Percentiles rank a stretch among this genome's conserved stretches.
phyloP scores from a whole-genome alignment of 148 eudicot genomes.

The Silene latifolia region DNA sequence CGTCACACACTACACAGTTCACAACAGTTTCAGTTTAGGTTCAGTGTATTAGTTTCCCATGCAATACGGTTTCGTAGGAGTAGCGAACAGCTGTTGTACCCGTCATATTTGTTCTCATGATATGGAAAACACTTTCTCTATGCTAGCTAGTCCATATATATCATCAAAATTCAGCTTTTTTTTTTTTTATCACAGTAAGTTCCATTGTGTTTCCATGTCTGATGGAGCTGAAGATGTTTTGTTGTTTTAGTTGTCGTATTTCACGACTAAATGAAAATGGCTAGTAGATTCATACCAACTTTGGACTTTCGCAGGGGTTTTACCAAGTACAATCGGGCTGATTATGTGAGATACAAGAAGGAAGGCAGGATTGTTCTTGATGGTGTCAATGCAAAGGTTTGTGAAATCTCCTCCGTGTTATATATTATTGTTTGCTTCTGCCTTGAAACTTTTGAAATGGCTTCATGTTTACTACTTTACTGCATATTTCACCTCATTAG shows the following conservation, averaged over 20 bases:
- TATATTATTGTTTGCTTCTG: not conserved
- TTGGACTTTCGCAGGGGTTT: conserved; percentile 29
- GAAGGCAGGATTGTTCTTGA: conserved; percentile 32
- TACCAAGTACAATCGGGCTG: conserved; percentile 32
- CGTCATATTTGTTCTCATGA: no score
- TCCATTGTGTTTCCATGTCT: not conserved
- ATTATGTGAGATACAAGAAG: conserved; percentile 30
- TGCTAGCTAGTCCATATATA: not conserved
- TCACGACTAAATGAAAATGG: not conserved
- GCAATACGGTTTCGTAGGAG: not conserved
- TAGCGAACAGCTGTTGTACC: no score
- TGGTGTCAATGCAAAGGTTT: conserved; percentile 42
- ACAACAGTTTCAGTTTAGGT: not conserved
- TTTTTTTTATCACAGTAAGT: not conserved
- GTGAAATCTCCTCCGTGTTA: not conserved
- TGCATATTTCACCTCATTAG: no score
- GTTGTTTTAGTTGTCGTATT: not conserved
- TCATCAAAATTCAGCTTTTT: not conserved
- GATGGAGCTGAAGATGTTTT: not conserved
- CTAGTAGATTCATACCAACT: not conserved
- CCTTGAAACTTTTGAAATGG: not conserved
- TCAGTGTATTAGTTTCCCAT: not conserved
- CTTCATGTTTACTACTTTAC: not conserved
- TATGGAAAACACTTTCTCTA: no score
- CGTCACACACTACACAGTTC: not conserved